phyloP scores from a whole-genome alignment of 1,139 yeast species.

The Blastobotrys raffinosifermentans region DNA sequence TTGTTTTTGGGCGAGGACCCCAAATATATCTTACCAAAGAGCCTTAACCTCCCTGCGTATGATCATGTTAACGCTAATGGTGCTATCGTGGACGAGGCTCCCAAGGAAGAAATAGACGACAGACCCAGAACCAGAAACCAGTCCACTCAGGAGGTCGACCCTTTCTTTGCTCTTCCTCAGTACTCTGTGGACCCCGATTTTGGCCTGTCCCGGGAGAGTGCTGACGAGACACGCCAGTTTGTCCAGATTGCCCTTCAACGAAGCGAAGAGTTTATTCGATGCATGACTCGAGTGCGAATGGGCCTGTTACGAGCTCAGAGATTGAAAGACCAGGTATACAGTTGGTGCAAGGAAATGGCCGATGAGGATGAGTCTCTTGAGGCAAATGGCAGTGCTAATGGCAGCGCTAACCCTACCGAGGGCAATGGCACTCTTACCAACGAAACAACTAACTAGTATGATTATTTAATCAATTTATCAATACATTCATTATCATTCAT shows the following conservation, averaged over 20 bases:
- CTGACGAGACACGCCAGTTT: slow-evolving; percentile 60
- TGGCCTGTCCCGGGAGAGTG: slow-evolving; percentile 45
- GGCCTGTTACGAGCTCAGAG: slow-evolving; percentile 76
- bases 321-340: slow-evolving; percentile 57
- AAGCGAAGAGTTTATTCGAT: slow-evolving; percentile 83
- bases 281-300: slow-evolving; percentile 61
- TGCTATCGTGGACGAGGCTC: slow-evolving; percentile 11
- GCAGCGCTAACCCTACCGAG: background rate
- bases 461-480: too few relatives aligned
- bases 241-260: slow-evolving; percentile 75
- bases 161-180: slow-evolving; percentile 61
- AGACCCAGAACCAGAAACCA: slow-evolving; percentile 35
- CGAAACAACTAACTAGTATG: too few relatives aligned
- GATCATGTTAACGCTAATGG: slow-evolving; percentile 47
- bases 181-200: slow-evolving; percentile 41
- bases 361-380: background rate
- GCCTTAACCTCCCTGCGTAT: slow-evolving; percentile 60
- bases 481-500: background rate
- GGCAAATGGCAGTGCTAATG: background rate
- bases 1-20: slow-evolving; percentile 87
- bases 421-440: background rate
- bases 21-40: slow-evolving; percentile 54
- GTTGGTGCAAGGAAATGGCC: slow-evolving; percentile 79
- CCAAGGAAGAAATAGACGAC: slow-evolving; percentile 14
- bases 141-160: slow-evolving; percentile 40